Evolutionary conservation across 345 rosid genomes (phyloP).

Genomic region (Reutealis trisperma): DNA sequence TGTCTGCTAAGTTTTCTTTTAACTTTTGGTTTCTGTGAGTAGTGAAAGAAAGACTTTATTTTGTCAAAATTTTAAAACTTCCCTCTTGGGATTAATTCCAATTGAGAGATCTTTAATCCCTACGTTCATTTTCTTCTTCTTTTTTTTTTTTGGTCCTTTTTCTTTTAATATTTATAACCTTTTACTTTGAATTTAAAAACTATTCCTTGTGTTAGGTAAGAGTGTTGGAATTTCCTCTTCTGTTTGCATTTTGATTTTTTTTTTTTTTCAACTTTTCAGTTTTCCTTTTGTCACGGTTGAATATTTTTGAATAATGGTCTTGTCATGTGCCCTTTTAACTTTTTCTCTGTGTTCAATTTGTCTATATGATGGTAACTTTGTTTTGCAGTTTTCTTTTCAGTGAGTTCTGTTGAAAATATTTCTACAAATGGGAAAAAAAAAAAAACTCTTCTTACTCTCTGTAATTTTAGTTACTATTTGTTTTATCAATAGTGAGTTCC

Average conservation of each 20-base stretch:
- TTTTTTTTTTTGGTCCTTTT: not conserved
- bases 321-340: not conserved
- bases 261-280: not conserved
- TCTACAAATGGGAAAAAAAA: not conserved
- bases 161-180: no score
- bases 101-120: not conserved
- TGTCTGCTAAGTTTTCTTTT: not conserved
- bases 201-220: constrained; percentile 9
- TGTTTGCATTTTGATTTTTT: constrained; percentile 6
- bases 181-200: not conserved
- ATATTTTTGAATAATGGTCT: not conserved
- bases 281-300: constrained; percentile 1
- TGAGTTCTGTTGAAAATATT: not conserved
- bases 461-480: not conserved
- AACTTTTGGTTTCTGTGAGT: not conserved
- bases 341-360: not conserved
- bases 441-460: not conserved
- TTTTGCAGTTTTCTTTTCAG: not conserved
- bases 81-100: not conserved
- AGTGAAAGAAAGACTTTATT: not conserved
- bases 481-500: not conserved
- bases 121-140: not conserved
- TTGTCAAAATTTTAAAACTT: not conserved
- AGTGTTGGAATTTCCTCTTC: not conserved
- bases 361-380: not conserved